These are phyloP conservation scores for Bipolaris sorokiniana DNA, from an alignment of 2,329 filamentous ascomycete genomes.

Conservation along the genomic window DNA sequence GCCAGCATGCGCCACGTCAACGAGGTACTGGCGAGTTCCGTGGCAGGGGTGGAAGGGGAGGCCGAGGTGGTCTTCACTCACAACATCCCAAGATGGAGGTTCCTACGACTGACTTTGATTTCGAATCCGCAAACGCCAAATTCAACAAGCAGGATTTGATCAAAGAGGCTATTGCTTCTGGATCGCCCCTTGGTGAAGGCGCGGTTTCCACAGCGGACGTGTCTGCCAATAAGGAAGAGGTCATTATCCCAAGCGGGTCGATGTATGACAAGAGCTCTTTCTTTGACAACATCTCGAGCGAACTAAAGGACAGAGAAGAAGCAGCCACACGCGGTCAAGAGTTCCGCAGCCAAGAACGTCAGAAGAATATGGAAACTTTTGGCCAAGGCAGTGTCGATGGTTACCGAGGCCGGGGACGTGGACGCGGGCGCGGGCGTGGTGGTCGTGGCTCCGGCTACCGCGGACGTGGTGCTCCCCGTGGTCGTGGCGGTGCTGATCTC, in stretches of 20 bases:
- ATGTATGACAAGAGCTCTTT: slow-evolving; percentile 89
- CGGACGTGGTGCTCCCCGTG: slow-evolving; percentile 52
- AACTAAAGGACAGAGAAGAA: slow-evolving; percentile 85
- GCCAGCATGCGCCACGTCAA: slow-evolving; percentile 56
- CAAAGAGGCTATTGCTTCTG: slow-evolving; percentile 83
- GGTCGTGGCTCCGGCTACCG: slow-evolving; percentile 56
- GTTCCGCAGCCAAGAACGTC: slow-evolving; percentile 91
- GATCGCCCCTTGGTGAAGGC: slow-evolving; percentile 68
- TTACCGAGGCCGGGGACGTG: slow-evolving; percentile 76
- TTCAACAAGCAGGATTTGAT: slow-evolving; percentile 87
- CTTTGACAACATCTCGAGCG: slow-evolving; percentile 98
- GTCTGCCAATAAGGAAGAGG: slow-evolving; percentile 53
- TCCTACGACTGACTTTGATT: slow-evolving; percentile 90
- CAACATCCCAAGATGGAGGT: slow-evolving; percentile 77
- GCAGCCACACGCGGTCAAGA: slow-evolving; percentile 73
- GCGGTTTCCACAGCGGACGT: slow-evolving; percentile 37
- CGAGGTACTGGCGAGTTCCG: slow-evolving; percentile 50
- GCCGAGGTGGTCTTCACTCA: slow-evolving; percentile 49
- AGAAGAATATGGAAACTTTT: slow-evolving; percentile 96
- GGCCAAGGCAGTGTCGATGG: slow-evolving; percentile 94
- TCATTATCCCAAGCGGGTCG: slow-evolving; percentile 52
- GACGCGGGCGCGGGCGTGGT: slow-evolving; percentile 67
- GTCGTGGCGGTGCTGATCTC: slow-evolving; percentile 36
- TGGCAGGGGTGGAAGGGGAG: slow-evolving; percentile 56
- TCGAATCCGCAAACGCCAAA: slow-evolving; percentile 82